Evolutionary conservation across 495 filamentous ascomycete species (phyloP), one percentile per base, ranked within the genome.

Genomic region (Podospora conica): DNA sequence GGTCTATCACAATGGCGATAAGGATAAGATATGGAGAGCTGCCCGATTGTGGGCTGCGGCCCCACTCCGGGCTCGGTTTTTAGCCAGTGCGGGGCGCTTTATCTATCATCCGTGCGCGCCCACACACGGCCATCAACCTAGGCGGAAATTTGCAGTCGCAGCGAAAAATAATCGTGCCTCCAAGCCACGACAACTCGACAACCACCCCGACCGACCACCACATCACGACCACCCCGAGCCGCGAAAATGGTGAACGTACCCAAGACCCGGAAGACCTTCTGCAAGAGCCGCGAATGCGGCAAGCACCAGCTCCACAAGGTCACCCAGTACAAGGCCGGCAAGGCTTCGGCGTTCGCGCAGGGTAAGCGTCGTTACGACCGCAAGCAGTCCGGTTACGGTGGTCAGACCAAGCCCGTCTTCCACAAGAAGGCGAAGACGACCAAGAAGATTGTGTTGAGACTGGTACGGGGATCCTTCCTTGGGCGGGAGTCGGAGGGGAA

Each of bases 351-450:
- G 25, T 95, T 91, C 84, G 92, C 93, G 73, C 93, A 97, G 87
- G 95, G 95, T 87, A 99, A 98, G 90, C 91, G 95, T 81, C 94
- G 95, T 89, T 99, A 99, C 86, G 95, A 98, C 85, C 90, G 96
- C 78, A 99, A 99, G 86, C 96, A 99, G 86, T 91, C 89, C 77
- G 91, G 95, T 87, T 98, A 97, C 84, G 95, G 96, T 89, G 95
- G 95, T 90, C 95, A 98, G 85, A 98, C 95, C 70, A 98, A 98
- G 85, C 93, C 93, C 71, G 91, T 97, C 75, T 97, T 99, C 90
- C 94, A 97, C 90, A 98, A 98, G 89, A 97, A 97, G 87, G 96
- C 96, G 69, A 99, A 99, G 90, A 98, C 96, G 70, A 99, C 96
- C 75, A 99, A 98, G 89, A 99, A 99, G 90, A 88, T 99, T 73